These are phyloP conservation scores for Vickermania ingenoplastis DNA, from an alignment of 208 protist genomes.

Conservation along the genomic window DNA sequence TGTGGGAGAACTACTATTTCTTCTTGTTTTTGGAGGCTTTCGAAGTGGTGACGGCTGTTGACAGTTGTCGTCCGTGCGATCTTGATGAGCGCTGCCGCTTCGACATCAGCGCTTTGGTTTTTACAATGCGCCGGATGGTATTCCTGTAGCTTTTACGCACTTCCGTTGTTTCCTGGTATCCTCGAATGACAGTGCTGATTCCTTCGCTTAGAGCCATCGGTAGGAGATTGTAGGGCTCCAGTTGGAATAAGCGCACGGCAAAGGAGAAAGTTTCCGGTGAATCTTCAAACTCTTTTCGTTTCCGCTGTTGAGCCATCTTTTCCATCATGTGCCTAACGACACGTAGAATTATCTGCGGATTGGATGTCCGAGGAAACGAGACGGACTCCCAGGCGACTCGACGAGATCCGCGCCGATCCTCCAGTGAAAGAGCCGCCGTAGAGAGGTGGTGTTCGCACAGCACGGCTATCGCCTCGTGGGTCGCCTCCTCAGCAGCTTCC, in stretches of 20 bases:
- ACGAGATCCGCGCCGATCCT: not conserved
- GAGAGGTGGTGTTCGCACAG: not conserved
- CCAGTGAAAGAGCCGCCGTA: not conserved
- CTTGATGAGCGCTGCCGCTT: no score
- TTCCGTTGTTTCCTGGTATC: not conserved
- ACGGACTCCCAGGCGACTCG: constrained; percentile 1
- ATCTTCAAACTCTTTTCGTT: constrained; percentile 7
- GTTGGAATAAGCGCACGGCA: constrained; percentile 1
- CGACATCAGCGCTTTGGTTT: not conserved
- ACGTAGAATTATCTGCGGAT: constrained; percentile 8
- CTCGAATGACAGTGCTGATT: not conserved
- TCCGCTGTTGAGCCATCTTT: constrained; percentile 5
- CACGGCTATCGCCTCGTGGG: not conserved
- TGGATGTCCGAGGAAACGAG: constrained; percentile 7
- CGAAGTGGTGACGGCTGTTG: no score
- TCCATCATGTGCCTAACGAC: not conserved
- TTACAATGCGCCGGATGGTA: not conserved
- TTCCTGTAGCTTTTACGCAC: not conserved
- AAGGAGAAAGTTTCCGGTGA: constrained; percentile 3
- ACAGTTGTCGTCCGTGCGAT: no score
- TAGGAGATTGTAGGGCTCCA: constrained; percentile 1
- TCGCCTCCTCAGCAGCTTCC: not conserved
- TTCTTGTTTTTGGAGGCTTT: no score
- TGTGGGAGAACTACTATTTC: no score
- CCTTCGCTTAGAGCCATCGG: not conserved